phyloP scores from a whole-genome alignment of 768 basidiomycete genomes.

The Gyrodon lividus region DNA sequence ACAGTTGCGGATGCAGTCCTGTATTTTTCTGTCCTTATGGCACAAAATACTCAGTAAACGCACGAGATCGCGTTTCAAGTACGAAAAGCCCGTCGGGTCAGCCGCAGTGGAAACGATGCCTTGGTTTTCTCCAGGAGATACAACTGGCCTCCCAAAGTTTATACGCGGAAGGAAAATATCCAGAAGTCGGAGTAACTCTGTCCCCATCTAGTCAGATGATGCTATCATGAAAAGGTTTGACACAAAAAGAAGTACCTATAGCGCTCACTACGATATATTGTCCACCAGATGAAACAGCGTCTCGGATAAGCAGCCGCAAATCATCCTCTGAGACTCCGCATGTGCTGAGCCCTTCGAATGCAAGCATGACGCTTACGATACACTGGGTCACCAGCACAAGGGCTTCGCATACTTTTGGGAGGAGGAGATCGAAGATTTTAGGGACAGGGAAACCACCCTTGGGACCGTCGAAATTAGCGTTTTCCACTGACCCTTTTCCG shows the following conservation, averaged over 20 bases:
- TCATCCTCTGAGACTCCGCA: constrained; percentile 5
- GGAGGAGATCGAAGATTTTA: constrained; percentile 58
- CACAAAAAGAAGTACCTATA: constrained; percentile 47
- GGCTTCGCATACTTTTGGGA: constrained; percentile 80
- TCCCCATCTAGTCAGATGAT: constrained; percentile 1
- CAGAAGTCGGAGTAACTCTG: constrained; percentile 73
- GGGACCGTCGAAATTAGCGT: not conserved
- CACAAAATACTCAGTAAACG: constrained; percentile 79
- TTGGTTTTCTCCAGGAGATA: constrained; percentile 4
- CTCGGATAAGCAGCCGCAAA: constrained; percentile 44
- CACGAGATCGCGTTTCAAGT: constrained; percentile 89
- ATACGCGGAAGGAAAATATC: constrained; percentile 84
- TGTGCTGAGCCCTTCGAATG: constrained; percentile 34
- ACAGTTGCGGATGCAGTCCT: constrained; percentile 68
- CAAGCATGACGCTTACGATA: constrained; percentile 59
- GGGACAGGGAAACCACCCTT: constrained; percentile 20
- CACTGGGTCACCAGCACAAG: constrained; percentile 78
- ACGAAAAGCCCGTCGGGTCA: constrained; percentile 65
- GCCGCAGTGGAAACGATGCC: constrained; percentile 19
- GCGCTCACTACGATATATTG: constrained; percentile 52
- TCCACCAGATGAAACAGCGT: constrained; percentile 38
- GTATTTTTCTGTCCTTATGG: constrained; percentile 60
- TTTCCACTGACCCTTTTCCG: constrained; percentile 22
- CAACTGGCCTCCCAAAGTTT: constrained; percentile 68
- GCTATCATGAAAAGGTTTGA: not conserved